Evolutionary conservation across 371 early-diverging fungal species (phyloP), one percentile per base, ranked within the genome.

Genomic region (Mortierella sp.): DNA sequence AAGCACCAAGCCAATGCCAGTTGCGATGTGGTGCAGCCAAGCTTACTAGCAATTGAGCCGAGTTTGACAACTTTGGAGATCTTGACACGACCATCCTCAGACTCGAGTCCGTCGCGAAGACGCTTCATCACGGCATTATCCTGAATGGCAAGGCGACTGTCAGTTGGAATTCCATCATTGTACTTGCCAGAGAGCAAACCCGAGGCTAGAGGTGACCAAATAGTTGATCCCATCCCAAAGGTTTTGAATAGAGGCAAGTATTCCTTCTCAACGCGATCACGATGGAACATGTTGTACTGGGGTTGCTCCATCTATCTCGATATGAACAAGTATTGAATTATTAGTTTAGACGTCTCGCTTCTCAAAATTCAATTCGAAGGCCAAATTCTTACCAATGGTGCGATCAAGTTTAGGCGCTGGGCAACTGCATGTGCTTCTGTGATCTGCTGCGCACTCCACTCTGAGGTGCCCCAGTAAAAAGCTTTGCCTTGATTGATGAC

Each of bases 271-370:
- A 93, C 85, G 35, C 93, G 84, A 66, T 95, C 95, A 9, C 96
- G 91, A 72, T 93, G 90, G 64, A 95, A 85, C 93, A 95, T 91
- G 81, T 94, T 94, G 84, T 96, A 96, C 83, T 96, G 95, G 13
- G 94, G 91, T 75, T 94, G 93, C 86, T 94, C 90, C 75, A 89
- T 85, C 73, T 82, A 47, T 23, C 68, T 17, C 8, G n/a, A 54
- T 10, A 28, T 7, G 69, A 26, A 43, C 22, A 58, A 42, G 32
- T 23, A 31, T 26, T 26, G n/a, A n/a, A n/a, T n/a, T n/a, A n/a
- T 31, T 35, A 57, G 57, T 57, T 22, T 8, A 8, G 13, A 28
- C 10, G 28, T 26, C 17, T 23, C 65, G 34, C 23, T 60, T 34
- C 31, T 32, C 2, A 40, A 10, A 31, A 17, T 31, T 15, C 22